Base-by-base conservation (phyloP, 2,329 filamentous ascomycete species). In the Talaromyces sp. region DNA sequence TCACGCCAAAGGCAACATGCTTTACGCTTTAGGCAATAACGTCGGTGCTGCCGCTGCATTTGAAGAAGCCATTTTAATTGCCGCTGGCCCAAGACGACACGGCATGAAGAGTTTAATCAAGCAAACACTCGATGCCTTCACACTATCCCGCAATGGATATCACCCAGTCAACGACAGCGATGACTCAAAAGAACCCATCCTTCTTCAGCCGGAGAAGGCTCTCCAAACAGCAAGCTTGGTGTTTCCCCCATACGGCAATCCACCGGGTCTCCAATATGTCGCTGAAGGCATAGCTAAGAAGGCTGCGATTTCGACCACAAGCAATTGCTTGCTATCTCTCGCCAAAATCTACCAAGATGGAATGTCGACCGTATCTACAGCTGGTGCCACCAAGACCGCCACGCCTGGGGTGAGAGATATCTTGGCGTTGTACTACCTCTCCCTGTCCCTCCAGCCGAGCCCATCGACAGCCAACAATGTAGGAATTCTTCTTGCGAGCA, bases 401-500 rank as follows among this genome's bases (percentile, higher is more conserved):
- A 84, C 87, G 2, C 87, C 89, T 51, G 89, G 91, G 1, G 91
- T 98, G 26, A 87, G 91, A 49, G 95, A 99, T 69, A 98, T 99
- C 41, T 78, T 99, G 38, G 91, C 93, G 1, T 83, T 99, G 13
- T 99, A 99, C 73, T 99, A 99, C 70, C 81, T 99, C 2, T 99
- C 95, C 0, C 79, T 99, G 3, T 96, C 95, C 0, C 82, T 99
- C 2, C 95, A 97, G 65, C 93, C 95, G 54, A 98, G 95, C 68
- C 95, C 95, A 2, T 99, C 95, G 0, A 99, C 95, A 0, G 95
- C 95, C 0, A 99, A 99, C 72, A 99, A 99, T 72, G 93, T 99
- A 13, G 95, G 95, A 3, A 99, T 99, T 59, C 81, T 99, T 29
- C 85, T 99, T n/a, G 95, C 95, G 5, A 91, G 95, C 60, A 90